Evolutionary conservation across 75 land plant species (phyloP).

Genomic region (Pseudotsuga menziesii): DNA sequence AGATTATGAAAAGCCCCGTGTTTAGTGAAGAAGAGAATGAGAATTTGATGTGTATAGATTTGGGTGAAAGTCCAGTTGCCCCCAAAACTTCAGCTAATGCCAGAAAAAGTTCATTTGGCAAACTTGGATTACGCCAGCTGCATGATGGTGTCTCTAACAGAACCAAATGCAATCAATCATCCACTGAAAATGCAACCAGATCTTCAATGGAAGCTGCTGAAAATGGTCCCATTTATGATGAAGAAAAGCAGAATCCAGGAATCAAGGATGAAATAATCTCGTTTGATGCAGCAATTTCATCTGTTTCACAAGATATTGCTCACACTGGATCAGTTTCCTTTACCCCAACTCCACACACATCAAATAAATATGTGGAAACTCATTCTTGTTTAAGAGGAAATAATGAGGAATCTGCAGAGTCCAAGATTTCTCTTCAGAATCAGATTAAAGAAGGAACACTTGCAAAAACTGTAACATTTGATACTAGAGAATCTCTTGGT

Average conservation of each 20-base stretch:
- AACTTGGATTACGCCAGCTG: conserved; percentile 10
- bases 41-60: conserved; percentile 12
- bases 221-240: conserved; percentile 12
- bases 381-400: conserved; percentile 2
- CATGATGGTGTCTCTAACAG: conserved; percentile 2
- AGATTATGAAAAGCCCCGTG: conserved; percentile 25
- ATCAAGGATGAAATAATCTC: neutral
- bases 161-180: neutral
- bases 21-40: conserved; percentile 19
- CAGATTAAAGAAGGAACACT: neutral
- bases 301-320: conserved; percentile 11
- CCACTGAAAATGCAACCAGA: neutral
- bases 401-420: neutral
- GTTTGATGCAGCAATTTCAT: conserved; percentile 18
- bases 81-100: neutral
- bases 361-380: too few species aligned
- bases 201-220: neutral
- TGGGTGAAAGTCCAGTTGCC: conserved; percentile 16
- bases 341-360: neutral
- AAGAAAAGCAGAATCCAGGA: neutral
- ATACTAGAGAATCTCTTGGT: conserved; percentile 3
- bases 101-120: neutral
- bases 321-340: neutral
- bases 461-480: neutral
- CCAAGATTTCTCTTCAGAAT: neutral